These are phyloP conservation scores for Symbiodinium pilosum DNA, from an alignment of 73 alveolate genomes.

Conservation along the genomic window DNA sequence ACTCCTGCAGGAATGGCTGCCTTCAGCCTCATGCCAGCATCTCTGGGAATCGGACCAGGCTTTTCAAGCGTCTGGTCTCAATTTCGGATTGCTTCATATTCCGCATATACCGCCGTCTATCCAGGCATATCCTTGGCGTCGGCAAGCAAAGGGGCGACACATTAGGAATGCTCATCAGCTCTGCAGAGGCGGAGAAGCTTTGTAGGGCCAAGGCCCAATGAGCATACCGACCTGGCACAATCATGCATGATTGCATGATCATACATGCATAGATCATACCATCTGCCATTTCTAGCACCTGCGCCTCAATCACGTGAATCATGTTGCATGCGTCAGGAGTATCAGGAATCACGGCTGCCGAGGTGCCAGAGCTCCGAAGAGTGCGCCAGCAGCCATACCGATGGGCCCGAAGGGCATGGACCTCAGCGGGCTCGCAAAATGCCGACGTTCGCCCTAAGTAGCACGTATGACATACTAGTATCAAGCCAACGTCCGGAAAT, in stretches of 20 bases:
- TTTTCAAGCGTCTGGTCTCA: slow-evolving; percentile 62
- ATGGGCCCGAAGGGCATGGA: slow-evolving; percentile 94
- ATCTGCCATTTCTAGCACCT: too few relatives aligned
- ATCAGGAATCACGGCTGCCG: too few relatives aligned
- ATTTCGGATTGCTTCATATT: slow-evolving; percentile 71
- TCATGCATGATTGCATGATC: background rate
- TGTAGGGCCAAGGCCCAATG: background rate
- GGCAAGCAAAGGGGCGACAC: background rate
- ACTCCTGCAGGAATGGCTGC: background rate
- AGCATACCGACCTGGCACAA: background rate
- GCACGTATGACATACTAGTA: too few relatives aligned
- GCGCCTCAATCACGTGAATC: too few relatives aligned
- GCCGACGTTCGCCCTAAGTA: too few relatives aligned
- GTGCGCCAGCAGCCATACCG: slow-evolving; percentile 87
- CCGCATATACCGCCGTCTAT: slow-evolving; percentile 42
- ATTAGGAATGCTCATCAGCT: too few relatives aligned
- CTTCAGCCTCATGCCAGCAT: background rate
- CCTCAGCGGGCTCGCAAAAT: slow-evolving; percentile 28
- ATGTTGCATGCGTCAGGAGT: too few relatives aligned
- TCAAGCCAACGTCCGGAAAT: too few relatives aligned
- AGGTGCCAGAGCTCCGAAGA: slow-evolving; percentile 62
- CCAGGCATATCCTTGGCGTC: slow-evolving; percentile 89
- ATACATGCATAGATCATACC: too few relatives aligned
- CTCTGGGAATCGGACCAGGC: slow-evolving; percentile 24
- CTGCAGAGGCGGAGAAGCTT: background rate